Conservation (phyloP, 192 early-diverging fungal genomes). For the Backusella psychrophila region DNA sequence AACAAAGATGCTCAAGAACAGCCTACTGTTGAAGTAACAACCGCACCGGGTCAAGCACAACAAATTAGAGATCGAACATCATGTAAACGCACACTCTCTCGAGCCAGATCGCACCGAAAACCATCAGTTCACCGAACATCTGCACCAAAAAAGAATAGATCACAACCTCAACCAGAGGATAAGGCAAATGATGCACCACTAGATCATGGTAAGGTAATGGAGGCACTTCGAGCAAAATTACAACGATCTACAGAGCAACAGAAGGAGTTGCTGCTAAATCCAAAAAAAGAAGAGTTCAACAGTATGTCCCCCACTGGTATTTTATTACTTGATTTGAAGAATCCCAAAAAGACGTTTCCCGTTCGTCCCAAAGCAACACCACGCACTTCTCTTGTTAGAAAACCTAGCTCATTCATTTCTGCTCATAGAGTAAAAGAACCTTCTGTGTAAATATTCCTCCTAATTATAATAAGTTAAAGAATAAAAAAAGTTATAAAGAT, state of each 20-base stretch:
- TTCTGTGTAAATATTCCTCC: neutral
- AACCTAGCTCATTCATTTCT: slow-evolving; percentile 13
- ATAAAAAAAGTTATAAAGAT: no score
- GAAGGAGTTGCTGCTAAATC: neutral
- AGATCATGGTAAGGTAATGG: slow-evolving; percentile 36
- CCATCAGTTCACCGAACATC: slow-evolving; percentile 5
- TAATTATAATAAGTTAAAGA: neutral
- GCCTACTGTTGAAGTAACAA: neutral
- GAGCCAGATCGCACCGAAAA: slow-evolving; percentile 18
- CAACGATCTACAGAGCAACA: slow-evolving; percentile 14
- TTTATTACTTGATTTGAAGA: slow-evolving; percentile 28
- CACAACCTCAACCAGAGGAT: neutral
- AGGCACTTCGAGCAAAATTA: slow-evolving; percentile 32
- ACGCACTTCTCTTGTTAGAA: slow-evolving; percentile 12
- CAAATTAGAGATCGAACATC: slow-evolving; percentile 5
- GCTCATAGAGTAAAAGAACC: slow-evolving; percentile 12
- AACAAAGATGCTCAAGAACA: neutral
- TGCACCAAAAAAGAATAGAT: slow-evolving; percentile 26
- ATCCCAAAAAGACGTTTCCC: slow-evolving; percentile 22
- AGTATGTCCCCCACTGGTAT: slow-evolving; percentile 28
- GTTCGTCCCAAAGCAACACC: neutral
- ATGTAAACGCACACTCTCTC: slow-evolving; percentile 24
- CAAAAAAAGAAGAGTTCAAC: neutral
- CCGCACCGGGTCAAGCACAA: neutral
- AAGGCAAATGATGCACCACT: slow-evolving; percentile 5